Evolutionary conservation across 2,329 filamentous ascomycete genomes (phyloP), one percentile per base, ranked within the genome.

Genomic region (Xylariaceae sp.): DNA sequence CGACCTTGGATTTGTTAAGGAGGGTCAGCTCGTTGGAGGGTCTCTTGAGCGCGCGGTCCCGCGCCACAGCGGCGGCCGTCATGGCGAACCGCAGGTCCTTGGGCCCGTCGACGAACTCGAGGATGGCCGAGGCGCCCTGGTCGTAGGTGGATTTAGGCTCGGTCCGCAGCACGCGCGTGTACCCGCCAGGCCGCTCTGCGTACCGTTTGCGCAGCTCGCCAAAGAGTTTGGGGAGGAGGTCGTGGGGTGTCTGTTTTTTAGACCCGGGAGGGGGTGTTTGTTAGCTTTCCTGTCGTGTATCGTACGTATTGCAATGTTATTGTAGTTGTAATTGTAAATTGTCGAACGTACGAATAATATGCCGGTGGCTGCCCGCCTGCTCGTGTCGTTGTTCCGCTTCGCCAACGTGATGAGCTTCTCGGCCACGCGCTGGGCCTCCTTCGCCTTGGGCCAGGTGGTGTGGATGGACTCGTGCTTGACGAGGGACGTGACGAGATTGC

Each of bases 401-500:
- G 91, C 94, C 67, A 96, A 76, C 4, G 93, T 97, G 69, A 99
- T 93, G 65, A 98, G 81, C 80, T 96, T 96, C 73, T 99, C 95
- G 6, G 93, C 95, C 67, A 98, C 75, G 39, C 91, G 85, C 78
- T 99, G 95, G 17, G 95, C 91, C 79, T 99, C 95, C 78, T 98
- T 99, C 44, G 95, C 95, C 79, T 98, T 98, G 74, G 89, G 88
- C 83, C 90, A 97, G 78, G 95, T 96, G 47, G 95, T 99, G 63
- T 89, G 87, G 78, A 99, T 96, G 62, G 91, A 87, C 80, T 99
- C 95, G 76, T 96, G 87, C 76, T 91, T 84, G 78, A 99, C 90
- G 65, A 99, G 89, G 52, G 94, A 95, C 66, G 94, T 96, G 74
- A 98, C 93, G 60, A 99, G 83, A 78, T 98, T 97, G 71, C 95